Evolutionary conservation across 192 early-diverging fungal species (phyloP).

Genomic region (Phycomyces nitens): DNA sequence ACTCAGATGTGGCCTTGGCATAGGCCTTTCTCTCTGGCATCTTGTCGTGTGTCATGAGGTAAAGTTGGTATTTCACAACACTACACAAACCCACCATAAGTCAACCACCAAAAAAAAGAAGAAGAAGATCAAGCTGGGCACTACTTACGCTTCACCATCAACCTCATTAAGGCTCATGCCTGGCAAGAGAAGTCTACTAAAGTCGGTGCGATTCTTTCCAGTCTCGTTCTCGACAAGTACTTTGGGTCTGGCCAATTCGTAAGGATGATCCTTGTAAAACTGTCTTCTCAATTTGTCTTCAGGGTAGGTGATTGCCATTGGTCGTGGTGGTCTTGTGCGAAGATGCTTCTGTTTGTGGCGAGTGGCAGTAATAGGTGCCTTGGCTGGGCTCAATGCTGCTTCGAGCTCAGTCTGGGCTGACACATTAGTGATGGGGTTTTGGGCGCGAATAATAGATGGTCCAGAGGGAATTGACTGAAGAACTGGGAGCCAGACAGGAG

Average conservation of each 20-base stretch:
- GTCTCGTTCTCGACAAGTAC: slow-evolving; percentile 65
- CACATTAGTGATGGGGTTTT: slow-evolving; percentile 19
- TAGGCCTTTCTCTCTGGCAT: slow-evolving; percentile 78
- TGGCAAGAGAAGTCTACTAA: slow-evolving; percentile 50
- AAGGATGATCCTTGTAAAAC: slow-evolving; percentile 94
- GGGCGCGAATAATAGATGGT: slow-evolving; percentile 50
- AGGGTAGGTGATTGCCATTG: slow-evolving; percentile 77
- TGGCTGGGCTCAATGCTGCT: not conserved
- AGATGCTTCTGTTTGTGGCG: slow-evolving; percentile 52
- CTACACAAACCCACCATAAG: slow-evolving; percentile 34
- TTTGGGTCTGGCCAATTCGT: slow-evolving; percentile 74
- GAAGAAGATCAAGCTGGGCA: too few relatives aligned
- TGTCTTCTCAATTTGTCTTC: slow-evolving; percentile 81
- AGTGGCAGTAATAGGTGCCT: not conserved
- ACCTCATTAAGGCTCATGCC: slow-evolving; percentile 50
- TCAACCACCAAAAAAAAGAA: not conserved
- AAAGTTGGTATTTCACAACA: slow-evolving; percentile 83
- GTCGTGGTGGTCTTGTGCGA: slow-evolving; percentile 55
- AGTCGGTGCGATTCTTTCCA: slow-evolving; percentile 47
- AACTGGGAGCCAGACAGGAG: slow-evolving; percentile 52
- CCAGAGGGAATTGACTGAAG: slow-evolving; percentile 49
- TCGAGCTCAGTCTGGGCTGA: slow-evolving; percentile 10
- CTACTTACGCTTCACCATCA: slow-evolving; percentile 84
- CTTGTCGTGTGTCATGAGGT: slow-evolving; percentile 63
- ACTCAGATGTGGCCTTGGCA: slow-evolving; percentile 68